Base-by-base conservation (phyloP, 2,329 filamentous ascomycete genomes). In the Colletotrichum melonis region DNA sequence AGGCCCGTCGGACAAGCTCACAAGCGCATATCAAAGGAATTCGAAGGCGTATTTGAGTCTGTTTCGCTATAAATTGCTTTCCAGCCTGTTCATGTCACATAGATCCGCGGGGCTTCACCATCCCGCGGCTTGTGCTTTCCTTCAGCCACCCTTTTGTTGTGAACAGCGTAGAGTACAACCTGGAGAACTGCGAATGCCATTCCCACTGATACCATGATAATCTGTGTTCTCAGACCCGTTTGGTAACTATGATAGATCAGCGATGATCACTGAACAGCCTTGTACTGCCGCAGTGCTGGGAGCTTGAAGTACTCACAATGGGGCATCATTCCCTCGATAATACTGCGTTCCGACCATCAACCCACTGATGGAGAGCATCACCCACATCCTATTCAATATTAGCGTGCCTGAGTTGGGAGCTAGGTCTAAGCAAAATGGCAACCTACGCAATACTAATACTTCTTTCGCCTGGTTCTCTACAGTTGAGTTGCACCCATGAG, bases 401-500 rank as follows among this genome's bases (percentile, higher is more conserved):
- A 65, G 14, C 2, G 5, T 42, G 42, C 0, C 5, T 30, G 7
- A 12, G 4, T 8, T 8, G 19, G 1, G 5, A 6, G 28, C 16
- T 38, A 19, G 1, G 16, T 12, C 4, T 32, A 4, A 5, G 32
- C 3, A 28, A 1, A 11, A 0, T 2, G 1, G 16, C 2, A 8
- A 78, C 85, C 74, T 75, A 86, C 81, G 87, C 86, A 58, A 89
- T 84, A 26, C 80, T 82, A 63, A 89, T 86, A 73, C 86, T 88
- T 69, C 86, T 78, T 76, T 88, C 87, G 8, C 83, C 78, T 0
- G 84, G 77, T 28, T 84, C 84, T 11, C 79, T 80, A 72, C 87
- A 88, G 74, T 89, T 89, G 5, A 88, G 78, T 75, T 88, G 86
- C 11, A 87, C 81, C 87, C 87, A 89, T 0, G 85, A 83, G 78